Percentiles rank a stretch among this genome's conserved stretches.
Evolutionary conservation across 1,284 basidiomycete genomes (phyloP).

Genomic region (Peniophora sp.): DNA sequence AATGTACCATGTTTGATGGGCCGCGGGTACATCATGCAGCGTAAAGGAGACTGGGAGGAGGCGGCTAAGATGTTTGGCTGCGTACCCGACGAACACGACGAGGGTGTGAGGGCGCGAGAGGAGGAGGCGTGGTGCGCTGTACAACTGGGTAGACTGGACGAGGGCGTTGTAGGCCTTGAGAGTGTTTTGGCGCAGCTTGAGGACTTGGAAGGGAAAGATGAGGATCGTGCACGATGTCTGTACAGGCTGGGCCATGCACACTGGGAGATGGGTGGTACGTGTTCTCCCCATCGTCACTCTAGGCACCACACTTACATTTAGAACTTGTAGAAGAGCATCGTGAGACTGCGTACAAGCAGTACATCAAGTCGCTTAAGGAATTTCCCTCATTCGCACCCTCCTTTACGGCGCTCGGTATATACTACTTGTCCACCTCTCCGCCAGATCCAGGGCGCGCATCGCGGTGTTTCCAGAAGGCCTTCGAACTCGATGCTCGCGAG

Average conservation of each 20-base stretch:
- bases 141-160: constrained; percentile 44
- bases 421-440: constrained; percentile 75
- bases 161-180: constrained; percentile 51
- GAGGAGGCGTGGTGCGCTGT: constrained; percentile 85
- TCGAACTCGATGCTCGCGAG: constrained; percentile 91
- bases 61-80: constrained; percentile 58
- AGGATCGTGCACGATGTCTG: constrained; percentile 69
- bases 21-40: constrained; percentile 68
- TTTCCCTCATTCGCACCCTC: constrained; percentile 79
- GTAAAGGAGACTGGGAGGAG: constrained; percentile 60
- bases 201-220: constrained; percentile 39
- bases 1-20: constrained; percentile 70
- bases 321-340: constrained; percentile 34
- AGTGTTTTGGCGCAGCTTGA: constrained; percentile 53
- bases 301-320: constrained; percentile 14
- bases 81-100: constrained; percentile 39
- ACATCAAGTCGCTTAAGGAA: constrained; percentile 79
- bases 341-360: constrained; percentile 71
- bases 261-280: constrained; percentile 70
- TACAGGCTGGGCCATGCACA: constrained; percentile 80
- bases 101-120: constrained; percentile 67
- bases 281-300: not conserved
- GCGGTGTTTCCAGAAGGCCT: constrained; percentile 98
- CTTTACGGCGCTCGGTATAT: constrained; percentile 90
- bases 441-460: constrained; percentile 81